A percentile compares a stretch with the other conserved stretches of the same genome.
phyloP scores from a whole-genome alignment of 305 asterid genomes.

The Ajuga reptans region DNA sequence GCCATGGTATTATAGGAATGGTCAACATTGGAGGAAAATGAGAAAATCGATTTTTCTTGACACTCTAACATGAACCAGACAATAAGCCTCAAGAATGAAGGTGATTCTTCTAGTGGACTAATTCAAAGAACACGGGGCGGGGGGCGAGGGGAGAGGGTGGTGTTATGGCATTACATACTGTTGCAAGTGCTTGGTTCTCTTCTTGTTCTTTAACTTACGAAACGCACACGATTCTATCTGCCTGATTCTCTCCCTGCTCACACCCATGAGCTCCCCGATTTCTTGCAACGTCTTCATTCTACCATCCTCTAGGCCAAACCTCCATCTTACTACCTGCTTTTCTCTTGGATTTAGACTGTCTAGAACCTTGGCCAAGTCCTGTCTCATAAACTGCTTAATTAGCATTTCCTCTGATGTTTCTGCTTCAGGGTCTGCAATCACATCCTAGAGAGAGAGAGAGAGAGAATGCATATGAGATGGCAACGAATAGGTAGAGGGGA shows the following conservation, averaged over 20 bases:
- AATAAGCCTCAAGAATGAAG: conserved; percentile 25
- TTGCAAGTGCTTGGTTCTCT: conserved; percentile 61
- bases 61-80: conserved; percentile 14
- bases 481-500: neutral
- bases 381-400: conserved; percentile 65
- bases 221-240: conserved; percentile 80
- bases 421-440: conserved; percentile 78
- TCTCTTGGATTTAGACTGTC: conserved; percentile 71
- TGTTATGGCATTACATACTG: conserved; percentile 52
- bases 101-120: conserved; percentile 21
- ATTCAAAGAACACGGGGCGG: neutral
- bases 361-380: conserved; percentile 65
- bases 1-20: neutral
- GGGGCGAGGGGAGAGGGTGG: neutral
- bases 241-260: conserved; percentile 83
- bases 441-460: conserved; percentile 45
- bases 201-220: conserved; percentile 85
- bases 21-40: neutral
- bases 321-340: conserved; percentile 65
- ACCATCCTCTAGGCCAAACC: conserved; percentile 81
- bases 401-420: conserved; percentile 71
- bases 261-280: conserved; percentile 85
- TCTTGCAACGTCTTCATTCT: conserved; percentile 84
- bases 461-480: neutral
- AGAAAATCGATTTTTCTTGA: conserved; percentile 2